Percentiles rank a stretch among this genome's conserved stretches.
phyloP scores from a whole-genome alignment of 306 rosid species.

The Lathyrus tuberosus region DNA sequence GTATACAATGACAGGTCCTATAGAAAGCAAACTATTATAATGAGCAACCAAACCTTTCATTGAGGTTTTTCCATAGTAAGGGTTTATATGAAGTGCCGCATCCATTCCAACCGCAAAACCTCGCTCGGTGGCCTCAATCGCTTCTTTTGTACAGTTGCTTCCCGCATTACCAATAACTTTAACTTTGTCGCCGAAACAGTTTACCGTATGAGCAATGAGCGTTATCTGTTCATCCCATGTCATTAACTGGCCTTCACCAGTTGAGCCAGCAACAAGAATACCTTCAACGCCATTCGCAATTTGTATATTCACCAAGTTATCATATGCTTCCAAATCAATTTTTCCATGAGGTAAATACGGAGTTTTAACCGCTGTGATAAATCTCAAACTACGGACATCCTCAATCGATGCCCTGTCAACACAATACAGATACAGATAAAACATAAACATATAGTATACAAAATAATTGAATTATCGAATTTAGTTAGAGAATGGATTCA shows the following conservation, averaged over 20 bases:
- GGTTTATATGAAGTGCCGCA: conserved; percentile 88
- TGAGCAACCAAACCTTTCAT: conserved; percentile 70
- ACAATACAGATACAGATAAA: neutral
- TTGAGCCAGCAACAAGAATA: conserved; percentile 82
- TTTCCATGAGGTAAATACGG: conserved; percentile 83
- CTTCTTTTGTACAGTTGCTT: conserved; percentile 83
- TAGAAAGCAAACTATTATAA: conserved; percentile 63
- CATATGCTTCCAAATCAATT: conserved; percentile 83
- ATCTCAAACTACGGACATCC: conserved; percentile 60
- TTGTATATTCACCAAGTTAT: conserved; percentile 69
- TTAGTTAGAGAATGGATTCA: neutral
- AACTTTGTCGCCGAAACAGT: conserved; percentile 75
- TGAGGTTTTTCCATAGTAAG: conserved; percentile 89
- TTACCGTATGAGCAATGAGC: conserved; percentile 42
- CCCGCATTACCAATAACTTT: conserved; percentile 82
- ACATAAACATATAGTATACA: conserved; percentile 35
- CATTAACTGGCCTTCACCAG: conserved; percentile 63
- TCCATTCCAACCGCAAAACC: conserved; percentile 95
- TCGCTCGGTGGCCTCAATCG: conserved; percentile 73
- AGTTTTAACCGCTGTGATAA: conserved; percentile 84
- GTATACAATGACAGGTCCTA: conserved; percentile 80
- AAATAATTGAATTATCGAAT: neutral
- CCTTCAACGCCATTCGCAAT: conserved; percentile 68
- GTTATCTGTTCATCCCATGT: conserved; percentile 18
- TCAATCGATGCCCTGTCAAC: conserved; percentile 70